Evolutionary conservation across 257 asterid genomes (phyloP), one percentile per base, ranked within the genome.

Genomic region (Solanum arcanum): DNA sequence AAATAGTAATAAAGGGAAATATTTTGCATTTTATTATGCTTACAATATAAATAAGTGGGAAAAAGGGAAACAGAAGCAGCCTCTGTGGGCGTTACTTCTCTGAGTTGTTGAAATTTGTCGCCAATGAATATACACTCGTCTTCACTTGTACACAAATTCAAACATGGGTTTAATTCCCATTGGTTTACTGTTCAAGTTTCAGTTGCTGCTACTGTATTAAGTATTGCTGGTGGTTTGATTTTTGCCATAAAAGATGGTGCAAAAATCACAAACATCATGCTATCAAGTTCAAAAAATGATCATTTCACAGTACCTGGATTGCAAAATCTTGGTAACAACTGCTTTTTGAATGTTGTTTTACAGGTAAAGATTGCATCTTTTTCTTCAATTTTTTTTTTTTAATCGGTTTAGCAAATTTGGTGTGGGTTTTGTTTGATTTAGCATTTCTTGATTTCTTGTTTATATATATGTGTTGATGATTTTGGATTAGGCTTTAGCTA

Each of bases 281-380:
- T 64, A 21, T 86, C 84, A 13, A 23, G 56, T 44, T 73, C 84
- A 12, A 73, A 35, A 47, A 86, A 35, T 29, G 72, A 86, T 66
- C 46, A 49, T 33, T 92, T 95, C 95, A 89, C 88, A 31, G 93
- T 94, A 13, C 98, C 98, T 46, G 99, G 99, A 64, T 92, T 97
- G 94, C 89, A 90, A 72, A 97, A 97, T 88, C 93, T 94, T 21
- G 98, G 98, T 31, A 97, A 94, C 91, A 97, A 94, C 88, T 97
- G 98, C 64, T 97, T 97, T 91, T 74, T 97, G 93, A 95, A 97
- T 91, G 98, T 94, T 87, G 89, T 97, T 89, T 87, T 97, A 93
- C 98, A 95, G 98, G 99, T 97, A 86, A 33, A 62, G 39, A 35
- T 64, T 35, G 69, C n/a, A 13, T 59, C 74, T 74, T 86, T 83